A percentile compares a stretch with the other conserved stretches of the same genome.
phyloP scores from a whole-genome alignment of 2,329 filamentous ascomycete genomes.

The Cladosporium austrohemisphaericum region DNA sequence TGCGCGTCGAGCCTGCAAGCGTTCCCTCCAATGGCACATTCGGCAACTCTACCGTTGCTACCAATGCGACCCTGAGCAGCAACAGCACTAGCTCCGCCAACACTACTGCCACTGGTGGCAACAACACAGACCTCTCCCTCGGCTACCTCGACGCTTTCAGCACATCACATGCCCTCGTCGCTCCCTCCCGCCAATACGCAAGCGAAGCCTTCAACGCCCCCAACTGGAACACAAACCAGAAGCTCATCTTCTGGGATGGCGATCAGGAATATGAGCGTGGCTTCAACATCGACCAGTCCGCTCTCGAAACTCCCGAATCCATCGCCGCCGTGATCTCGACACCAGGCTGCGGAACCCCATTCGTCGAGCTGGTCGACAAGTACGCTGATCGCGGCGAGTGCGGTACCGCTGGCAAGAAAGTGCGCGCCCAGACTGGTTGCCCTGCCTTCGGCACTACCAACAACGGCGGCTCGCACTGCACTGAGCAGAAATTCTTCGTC shows the following conservation, averaged over 20 bases:
- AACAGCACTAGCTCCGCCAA: background rate
- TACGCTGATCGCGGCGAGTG: conserved; percentile 1
- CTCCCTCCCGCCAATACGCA: conserved; percentile 7
- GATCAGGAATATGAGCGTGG: conserved; percentile 10
- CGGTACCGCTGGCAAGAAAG: conserved; percentile 6
- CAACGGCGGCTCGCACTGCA: conserved; percentile 2
- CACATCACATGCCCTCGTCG: conserved; percentile 14
- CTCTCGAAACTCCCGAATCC: background rate
- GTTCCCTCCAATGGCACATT: background rate
- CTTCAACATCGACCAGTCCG: conserved; percentile 7
- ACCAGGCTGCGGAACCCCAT: conserved; percentile 10
- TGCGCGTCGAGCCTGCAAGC: conserved; percentile 7
- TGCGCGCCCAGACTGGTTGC: conserved; percentile 13
- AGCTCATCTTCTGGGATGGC: conserved; percentile 13
- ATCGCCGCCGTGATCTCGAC: conserved; percentile 11
- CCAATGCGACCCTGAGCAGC: conserved; percentile 1
- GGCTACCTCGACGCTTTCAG: conserved; percentile 15
- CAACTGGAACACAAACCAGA: conserved; percentile 12
- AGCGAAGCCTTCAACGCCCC: conserved; percentile 14
- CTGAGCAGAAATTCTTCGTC: conserved; percentile 11
- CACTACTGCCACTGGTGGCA: background rate
- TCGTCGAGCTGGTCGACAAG: conserved; percentile 4
- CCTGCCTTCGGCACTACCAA: conserved; percentile 11
- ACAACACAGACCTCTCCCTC: background rate
- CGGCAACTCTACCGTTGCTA: background rate